Base-by-base conservation (phyloP, 306 rosid genomes). In the Cicer bijugum region DNA sequence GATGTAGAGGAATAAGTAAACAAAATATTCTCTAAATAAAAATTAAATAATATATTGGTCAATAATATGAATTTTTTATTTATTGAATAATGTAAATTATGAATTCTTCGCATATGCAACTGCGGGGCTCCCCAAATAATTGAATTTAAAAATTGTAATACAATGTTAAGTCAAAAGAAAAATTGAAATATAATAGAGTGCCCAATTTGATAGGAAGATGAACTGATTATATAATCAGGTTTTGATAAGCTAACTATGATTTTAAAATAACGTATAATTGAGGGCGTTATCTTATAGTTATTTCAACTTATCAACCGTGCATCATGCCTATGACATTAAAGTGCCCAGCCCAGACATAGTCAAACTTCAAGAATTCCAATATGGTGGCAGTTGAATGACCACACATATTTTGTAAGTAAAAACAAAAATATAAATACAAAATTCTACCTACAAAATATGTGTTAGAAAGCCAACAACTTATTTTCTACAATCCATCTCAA, bases 251-350 rank as follows among this genome's bases (percentile, higher is more conserved):
- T 12, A 19, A 11, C 35, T 38, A 75, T 64, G 35, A 40, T 12
- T 64, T 64, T 39, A 39, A 61, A 62, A 17, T 11, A n/a, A 39
- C 48, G 11, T 44, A 72, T 50, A 64, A 38, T 63, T 62, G 50
- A 74, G 46, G 12, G 2, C 23, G 48, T 47, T 50, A 39, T 39
- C 28, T 33, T 74, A 37, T 74, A 63, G 62, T 14, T 52, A 12
- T 1, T 6, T 12, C 12, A 52, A n/a, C 79, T 75, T 75, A 75
- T 75, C 79, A 75, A 65, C 55, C 44, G n/a, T 44, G 53, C 71
- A 12, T 5, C 72, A 19, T 39, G 40, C 42, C 19, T 16, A 1
- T 17, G 66, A 9, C 33, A 23, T 23, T 58, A 62, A 38, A 14
- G 75, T 10, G 23, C 33, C 16, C 45, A 61, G 1, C 45, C 12